These are phyloP conservation scores for Paramarasmius palmivorus DNA, from an alignment of 1,284 basidiomycete species.

Conservation along the genomic window DNA sequence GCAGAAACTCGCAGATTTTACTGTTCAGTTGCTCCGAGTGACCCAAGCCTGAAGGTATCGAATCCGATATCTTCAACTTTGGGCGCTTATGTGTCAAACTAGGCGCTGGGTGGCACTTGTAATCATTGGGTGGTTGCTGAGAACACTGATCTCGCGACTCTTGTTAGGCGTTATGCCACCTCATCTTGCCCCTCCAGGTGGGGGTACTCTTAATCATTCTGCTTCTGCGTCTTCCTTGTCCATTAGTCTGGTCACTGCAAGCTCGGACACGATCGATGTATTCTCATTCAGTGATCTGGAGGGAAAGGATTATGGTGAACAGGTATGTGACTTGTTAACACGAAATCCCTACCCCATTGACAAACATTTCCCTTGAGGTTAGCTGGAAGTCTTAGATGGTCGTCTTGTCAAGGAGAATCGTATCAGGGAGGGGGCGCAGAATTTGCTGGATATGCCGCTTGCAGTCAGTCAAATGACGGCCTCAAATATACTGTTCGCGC, in stretches of 20 bases:
- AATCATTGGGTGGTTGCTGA: too few species aligned
- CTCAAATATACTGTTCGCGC: conserved; percentile 4
- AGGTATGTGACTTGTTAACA: conserved; percentile 31
- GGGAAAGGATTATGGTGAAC: conserved; percentile 43
- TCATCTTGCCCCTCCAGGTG: not conserved
- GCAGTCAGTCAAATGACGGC: conserved; percentile 48
- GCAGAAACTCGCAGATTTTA: too few species aligned
- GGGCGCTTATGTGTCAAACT: too few species aligned
- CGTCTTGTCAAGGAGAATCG: conserved; percentile 72
- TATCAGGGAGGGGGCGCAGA: conserved; percentile 86
- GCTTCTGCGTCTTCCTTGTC: conserved; percentile 3
- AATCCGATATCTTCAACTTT: too few species aligned
- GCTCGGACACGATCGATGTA: conserved; percentile 5
- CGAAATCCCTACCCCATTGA: not conserved
- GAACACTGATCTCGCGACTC: too few species aligned
- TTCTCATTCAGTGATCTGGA: conserved; percentile 42
- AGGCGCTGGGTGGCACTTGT: too few species aligned
- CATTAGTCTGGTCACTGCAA: conserved; percentile 11
- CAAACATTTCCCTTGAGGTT: not conserved
- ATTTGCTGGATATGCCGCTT: conserved; percentile 69
- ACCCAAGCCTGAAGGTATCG: too few species aligned
- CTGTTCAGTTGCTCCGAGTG: too few species aligned
- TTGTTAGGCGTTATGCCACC: not conserved
- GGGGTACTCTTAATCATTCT: not conserved
- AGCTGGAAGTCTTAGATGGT: conserved; percentile 69